Conservation (phyloP, 75 land plant species). For the Cunninghamia lanceolata region DNA sequence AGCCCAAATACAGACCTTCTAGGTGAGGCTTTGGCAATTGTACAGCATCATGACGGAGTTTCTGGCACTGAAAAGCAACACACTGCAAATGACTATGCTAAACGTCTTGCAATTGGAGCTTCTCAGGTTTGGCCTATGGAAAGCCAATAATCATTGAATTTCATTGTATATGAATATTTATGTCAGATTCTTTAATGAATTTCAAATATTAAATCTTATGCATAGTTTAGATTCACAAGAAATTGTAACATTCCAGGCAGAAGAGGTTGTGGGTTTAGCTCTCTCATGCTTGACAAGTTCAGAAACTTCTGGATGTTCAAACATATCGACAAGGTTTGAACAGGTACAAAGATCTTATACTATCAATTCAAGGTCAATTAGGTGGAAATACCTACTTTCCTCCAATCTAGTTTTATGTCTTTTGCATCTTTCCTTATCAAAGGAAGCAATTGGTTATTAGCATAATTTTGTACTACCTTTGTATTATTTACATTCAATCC, state of each 20-base stretch:
- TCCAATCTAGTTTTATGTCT: background rate
- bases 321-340: slow-evolving; percentile 19
- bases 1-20: slow-evolving; percentile 45
- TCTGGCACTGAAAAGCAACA: slow-evolving; percentile 79
- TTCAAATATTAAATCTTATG: slow-evolving; percentile 2
- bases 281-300: slow-evolving; percentile 39
- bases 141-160: background rate
- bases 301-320: slow-evolving; percentile 22
- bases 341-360: slow-evolving; percentile 30
- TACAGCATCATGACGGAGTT: slow-evolving; percentile 85
- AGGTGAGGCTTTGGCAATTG: slow-evolving; percentile 66
- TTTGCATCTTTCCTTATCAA: background rate
- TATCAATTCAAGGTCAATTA: background rate
- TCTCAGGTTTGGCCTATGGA: slow-evolving; percentile 42
- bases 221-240: slow-evolving; percentile 7
- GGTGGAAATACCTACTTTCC: background rate
- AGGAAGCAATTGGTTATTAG: background rate
- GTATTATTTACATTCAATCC: too few relatives aligned
- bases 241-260: slow-evolving; percentile 40
- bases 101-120: slow-evolving; percentile 61
- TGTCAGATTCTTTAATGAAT: slow-evolving; percentile 33
- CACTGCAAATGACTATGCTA: slow-evolving; percentile 71
- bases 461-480: too few relatives aligned
- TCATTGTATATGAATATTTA: slow-evolving; percentile 15
- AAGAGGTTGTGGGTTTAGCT: slow-evolving; percentile 48